phyloP scores from a whole-genome alignment of 768 basidiomycete species.

The Podaxis sp. region DNA sequence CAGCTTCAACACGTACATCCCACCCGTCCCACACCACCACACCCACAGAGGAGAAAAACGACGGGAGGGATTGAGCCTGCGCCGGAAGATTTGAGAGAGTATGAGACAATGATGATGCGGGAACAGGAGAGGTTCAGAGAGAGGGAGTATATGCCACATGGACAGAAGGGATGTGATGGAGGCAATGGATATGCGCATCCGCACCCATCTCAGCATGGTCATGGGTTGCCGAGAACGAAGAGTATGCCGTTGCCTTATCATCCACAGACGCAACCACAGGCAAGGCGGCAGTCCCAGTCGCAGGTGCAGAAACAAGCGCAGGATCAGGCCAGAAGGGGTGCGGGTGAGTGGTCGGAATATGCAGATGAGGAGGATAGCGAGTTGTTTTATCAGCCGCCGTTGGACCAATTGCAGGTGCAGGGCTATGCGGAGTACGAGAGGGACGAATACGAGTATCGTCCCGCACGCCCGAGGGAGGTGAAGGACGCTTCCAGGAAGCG shows the following conservation, averaged over 20 bases:
- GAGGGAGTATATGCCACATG: conserved; percentile 16
- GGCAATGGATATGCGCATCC: conserved; percentile 1
- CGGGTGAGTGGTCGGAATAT: conserved; percentile 20
- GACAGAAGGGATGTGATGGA: neutral
- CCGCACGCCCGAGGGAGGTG: conserved; percentile 12
- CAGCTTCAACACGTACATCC: neutral
- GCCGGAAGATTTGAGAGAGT: conserved; percentile 12
- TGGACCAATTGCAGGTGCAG: conserved; percentile 5
- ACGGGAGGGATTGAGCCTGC: conserved; percentile 9
- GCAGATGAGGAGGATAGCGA: conserved; percentile 18
- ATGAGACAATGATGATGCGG: conserved; percentile 9
- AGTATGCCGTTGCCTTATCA: conserved; percentile 43
- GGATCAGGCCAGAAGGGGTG: neutral
- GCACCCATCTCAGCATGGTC: conserved; percentile 19
- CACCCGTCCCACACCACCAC: neutral
- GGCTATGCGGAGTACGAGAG: neutral
- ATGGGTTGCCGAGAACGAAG: conserved; percentile 42
- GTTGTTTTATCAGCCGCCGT: conserved; percentile 18
- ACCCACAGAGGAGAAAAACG: conserved; percentile 8
- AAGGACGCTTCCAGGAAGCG: conserved; percentile 22
- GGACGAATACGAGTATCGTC: conserved; percentile 18
- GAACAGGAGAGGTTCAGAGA: conserved; percentile 17
- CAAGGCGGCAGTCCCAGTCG: neutral
- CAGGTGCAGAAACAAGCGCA: neutral
- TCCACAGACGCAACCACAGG: neutral